Evolutionary conservation across 345 rosid genomes (phyloP), one percentile per base, ranked within the genome.

Genomic region (Populus alba): DNA sequence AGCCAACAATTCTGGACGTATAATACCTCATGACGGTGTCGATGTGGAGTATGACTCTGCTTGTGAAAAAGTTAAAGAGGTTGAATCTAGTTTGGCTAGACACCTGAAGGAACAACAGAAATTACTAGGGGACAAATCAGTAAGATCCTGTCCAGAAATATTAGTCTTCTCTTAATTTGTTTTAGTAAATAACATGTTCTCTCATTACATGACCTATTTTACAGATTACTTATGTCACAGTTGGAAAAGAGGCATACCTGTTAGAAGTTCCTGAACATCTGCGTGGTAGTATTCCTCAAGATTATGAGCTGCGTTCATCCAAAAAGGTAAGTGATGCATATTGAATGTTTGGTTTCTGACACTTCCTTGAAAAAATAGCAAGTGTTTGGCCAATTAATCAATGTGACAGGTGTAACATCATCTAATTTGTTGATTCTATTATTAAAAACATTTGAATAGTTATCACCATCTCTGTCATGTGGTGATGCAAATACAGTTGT

Each of bases 241-340:
- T 96, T 87, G 98, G 98, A 53, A 96, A 96, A 83, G 99, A 96
- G 6, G 81, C 85, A 41, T 92, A 96, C 82, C 87, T 96, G 38
- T 85, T 92, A 84, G 98, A 96, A 89, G 91, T 96, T 79, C 94
- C 97, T 23, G 98, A 94, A 78, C 87, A 89, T 81, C 81, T 96
- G 83, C 82, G 87, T 22, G 91, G 91, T 68, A 88, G 81, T 77
- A 85, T 96, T 86, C 95, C 99, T 80, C 89, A 69, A 27, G 94
- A 90, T 81, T 96, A 94, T 84, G 99, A 96, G 86, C 75, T 92
- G 73, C 92, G 97, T 74, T 94, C 99, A 82, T 96, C 99, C 55
- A 96, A 88, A 88, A 96, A 94, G 94, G 99, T 94, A 83, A 80
- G 55, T 59, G n/a, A 33, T 57, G 73, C 35, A 22, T 39, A 35